These are phyloP conservation scores for Amaranthus hypochondriacus DNA, from an alignment of 148 eudicot species.

Conservation along the genomic window DNA sequence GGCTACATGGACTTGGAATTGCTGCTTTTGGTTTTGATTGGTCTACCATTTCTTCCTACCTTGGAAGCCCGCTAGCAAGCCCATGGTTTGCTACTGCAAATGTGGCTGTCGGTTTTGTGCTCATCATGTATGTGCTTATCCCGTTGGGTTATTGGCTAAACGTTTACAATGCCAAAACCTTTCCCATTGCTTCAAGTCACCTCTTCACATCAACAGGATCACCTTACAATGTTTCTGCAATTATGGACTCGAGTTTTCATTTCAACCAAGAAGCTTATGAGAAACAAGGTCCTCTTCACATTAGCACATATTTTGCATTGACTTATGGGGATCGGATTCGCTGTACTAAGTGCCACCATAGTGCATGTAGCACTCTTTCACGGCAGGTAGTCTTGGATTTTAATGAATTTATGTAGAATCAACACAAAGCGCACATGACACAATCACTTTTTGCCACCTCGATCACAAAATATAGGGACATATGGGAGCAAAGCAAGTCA, in stretches of 20 bases:
- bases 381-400: constrained; percentile 55
- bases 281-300: constrained; percentile 67
- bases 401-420: background rate
- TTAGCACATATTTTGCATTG: constrained; percentile 87
- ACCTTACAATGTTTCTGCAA: constrained; percentile 66
- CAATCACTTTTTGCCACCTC: background rate
- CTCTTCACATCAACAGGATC: constrained; percentile 60
- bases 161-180: constrained; percentile 72
- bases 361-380: constrained; percentile 86
- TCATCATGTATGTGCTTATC: constrained; percentile 76
- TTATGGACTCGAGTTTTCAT: constrained; percentile 71
- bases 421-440: too few relatives aligned
- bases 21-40: constrained; percentile 81
- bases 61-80: constrained; percentile 96
- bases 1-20: constrained; percentile 77
- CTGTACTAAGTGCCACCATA: constrained; percentile 73
- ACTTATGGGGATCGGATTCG: constrained; percentile 98
- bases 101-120: constrained; percentile 72
- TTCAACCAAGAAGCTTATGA: constrained; percentile 67
- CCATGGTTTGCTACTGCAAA: constrained; percentile 99
- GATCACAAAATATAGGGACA: constrained; percentile 44
- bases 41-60: constrained; percentile 90
- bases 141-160: constrained; percentile 78
- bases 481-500: constrained; percentile 93
- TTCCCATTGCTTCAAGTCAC: constrained; percentile 67